phyloP scores from a whole-genome alignment of 163 green algal species.

The Prototheca wickerhamii region DNA sequence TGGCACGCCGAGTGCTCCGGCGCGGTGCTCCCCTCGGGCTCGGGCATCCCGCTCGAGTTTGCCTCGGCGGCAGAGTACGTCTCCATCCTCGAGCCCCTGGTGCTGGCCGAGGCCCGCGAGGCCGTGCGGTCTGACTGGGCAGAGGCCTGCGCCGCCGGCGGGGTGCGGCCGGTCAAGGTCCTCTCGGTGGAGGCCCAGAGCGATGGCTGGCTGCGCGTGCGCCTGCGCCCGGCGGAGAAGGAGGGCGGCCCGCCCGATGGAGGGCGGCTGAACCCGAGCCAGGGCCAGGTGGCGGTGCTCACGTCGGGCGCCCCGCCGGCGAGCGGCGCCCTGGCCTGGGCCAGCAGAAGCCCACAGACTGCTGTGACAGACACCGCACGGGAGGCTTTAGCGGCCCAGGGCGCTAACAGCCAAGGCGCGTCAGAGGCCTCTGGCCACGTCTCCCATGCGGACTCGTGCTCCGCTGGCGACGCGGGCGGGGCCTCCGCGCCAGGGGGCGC shows the following conservation, averaged over 20 bases:
- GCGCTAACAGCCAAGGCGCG: too few relatives aligned
- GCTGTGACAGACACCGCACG: too few relatives aligned
- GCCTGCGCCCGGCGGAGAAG: constrained; percentile 5
- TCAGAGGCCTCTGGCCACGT: too few relatives aligned
- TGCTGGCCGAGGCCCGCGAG: constrained; percentile 65
- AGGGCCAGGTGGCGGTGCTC: constrained; percentile 26
- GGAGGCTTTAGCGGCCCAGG: too few relatives aligned
- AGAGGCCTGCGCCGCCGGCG: constrained; percentile 21
- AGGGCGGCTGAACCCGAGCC: not conserved
- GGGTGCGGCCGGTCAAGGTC: constrained; percentile 9
- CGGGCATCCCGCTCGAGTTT: constrained; percentile 18
- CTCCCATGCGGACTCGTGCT: too few relatives aligned
- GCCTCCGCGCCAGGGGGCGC: too few relatives aligned
- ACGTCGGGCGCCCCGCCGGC: constrained; percentile 18
- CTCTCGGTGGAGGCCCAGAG: not conserved
- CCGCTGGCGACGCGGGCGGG: too few relatives aligned
- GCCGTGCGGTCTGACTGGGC: constrained; percentile 33
- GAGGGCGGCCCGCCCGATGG: not conserved
- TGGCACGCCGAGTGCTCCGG: constrained; percentile 37
- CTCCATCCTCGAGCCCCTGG: constrained; percentile 50
- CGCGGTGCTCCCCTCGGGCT: not conserved
- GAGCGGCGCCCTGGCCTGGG: constrained; percentile 20
- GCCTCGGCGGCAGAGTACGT: constrained; percentile 44
- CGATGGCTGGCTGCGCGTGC: constrained; percentile 1
- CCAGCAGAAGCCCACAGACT: too few relatives aligned